Conservation (phyloP, 306 rosid genomes). For the Quercus cerris region DNA sequence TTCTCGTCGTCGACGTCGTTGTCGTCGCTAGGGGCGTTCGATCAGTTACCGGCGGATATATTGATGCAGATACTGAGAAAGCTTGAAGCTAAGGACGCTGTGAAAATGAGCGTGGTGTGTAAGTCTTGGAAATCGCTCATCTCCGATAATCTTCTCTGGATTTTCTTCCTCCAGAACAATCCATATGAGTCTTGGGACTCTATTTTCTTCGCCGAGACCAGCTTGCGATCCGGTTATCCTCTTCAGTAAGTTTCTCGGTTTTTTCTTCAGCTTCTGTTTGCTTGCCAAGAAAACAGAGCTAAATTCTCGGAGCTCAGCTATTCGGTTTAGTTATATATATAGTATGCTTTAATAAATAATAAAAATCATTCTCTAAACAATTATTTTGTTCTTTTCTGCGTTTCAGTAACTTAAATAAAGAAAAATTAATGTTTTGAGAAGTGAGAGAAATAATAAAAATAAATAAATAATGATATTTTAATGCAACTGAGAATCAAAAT, state of each 20-base stretch:
- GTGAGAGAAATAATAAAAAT: no score
- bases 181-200: slow-evolving; percentile 49
- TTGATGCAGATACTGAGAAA: slow-evolving; percentile 48
- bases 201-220: slow-evolving; percentile 55
- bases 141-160: slow-evolving; percentile 57
- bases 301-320: neutral
- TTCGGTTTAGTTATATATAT: neutral
- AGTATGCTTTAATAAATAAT: no score
- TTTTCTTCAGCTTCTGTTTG: neutral
- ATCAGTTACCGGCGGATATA: slow-evolving; percentile 60
- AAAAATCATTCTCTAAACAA: no score
- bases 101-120: slow-evolving; percentile 42
- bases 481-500: no score
- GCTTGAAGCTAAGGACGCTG: slow-evolving; percentile 69
- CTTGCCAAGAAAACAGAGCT: neutral
- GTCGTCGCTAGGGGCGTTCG: slow-evolving; percentile 39
- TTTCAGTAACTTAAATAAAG: no score
- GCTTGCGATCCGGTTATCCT: slow-evolving; percentile 51
- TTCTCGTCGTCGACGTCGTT: neutral
- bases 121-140: slow-evolving; percentile 41
- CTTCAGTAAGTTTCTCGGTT: slow-evolving; percentile 40
- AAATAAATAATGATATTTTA: no score
- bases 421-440: no score
- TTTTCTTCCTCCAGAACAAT: slow-evolving; percentile 47
- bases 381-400: no score